Evolutionary conservation across 306 rosid genomes (phyloP).

Genomic region (Vigna unguiculata): DNA sequence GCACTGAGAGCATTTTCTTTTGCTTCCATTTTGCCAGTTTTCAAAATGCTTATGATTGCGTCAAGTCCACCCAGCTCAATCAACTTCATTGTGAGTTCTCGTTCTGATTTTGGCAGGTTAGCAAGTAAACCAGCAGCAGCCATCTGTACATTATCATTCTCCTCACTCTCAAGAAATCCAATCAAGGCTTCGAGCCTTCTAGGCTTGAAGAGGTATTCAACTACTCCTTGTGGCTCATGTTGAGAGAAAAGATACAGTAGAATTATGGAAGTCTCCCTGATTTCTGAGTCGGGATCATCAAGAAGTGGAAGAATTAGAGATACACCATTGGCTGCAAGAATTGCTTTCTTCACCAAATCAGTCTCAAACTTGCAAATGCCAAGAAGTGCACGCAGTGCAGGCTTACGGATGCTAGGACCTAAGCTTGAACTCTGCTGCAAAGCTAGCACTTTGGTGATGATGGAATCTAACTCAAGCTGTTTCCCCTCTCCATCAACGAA

Average conservation of each 20-base stretch:
- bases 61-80: slow-evolving; percentile 72
- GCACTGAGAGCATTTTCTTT: slow-evolving; percentile 90
- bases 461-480: slow-evolving; percentile 69
- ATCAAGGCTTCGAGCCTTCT: slow-evolving; percentile 89
- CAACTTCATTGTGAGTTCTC: slow-evolving; percentile 62
- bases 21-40: slow-evolving; percentile 70
- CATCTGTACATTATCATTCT: slow-evolving; percentile 69
- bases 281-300: slow-evolving; percentile 75
- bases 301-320: slow-evolving; percentile 76
- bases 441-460: slow-evolving; percentile 60
- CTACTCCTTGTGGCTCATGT: slow-evolving; percentile 81
- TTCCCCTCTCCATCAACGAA: slow-evolving; percentile 71
- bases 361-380: slow-evolving; percentile 82
- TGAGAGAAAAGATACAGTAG: slow-evolving; percentile 83
- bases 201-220: slow-evolving; percentile 83
- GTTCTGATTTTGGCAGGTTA: slow-evolving; percentile 80
- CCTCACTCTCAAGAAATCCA: slow-evolving; percentile 74
- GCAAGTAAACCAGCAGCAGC: slow-evolving; percentile 90
- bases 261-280: slow-evolving; percentile 68
- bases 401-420: slow-evolving; percentile 61
- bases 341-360: slow-evolving; percentile 70
- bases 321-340: slow-evolving; percentile 71
- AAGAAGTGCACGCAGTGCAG: slow-evolving; percentile 69
- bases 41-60: slow-evolving; percentile 70
- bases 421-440: slow-evolving; percentile 58